Base-by-base conservation (phyloP, 192 early-diverging fungal genomes). In the Linnemannia exigua region DNA sequence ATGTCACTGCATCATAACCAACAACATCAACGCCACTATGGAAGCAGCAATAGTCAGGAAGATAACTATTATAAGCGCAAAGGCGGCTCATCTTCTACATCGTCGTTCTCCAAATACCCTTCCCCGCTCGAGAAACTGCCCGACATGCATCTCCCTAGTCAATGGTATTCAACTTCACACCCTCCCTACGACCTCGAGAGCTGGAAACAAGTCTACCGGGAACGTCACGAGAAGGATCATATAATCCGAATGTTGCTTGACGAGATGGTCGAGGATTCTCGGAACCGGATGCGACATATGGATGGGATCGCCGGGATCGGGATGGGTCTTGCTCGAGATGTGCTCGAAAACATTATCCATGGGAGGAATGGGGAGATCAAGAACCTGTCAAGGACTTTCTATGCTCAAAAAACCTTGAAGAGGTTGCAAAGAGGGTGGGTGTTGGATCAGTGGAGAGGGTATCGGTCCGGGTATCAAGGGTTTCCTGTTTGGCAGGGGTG, bases 401-500 rank as follows among this genome's bases (percentile, higher is more conserved):
- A 86, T 47, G 84, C 84, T 14, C 77, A 79, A 12, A 86, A 86
- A 36, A 77, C 75, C 9, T 33, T 86, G 25, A 75, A 72, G 25
- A 67, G 84, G 44, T 50, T 86, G 54, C 84, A 71, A 44, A 52
- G 84, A 33, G 84, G 84, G 0, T 86, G 84, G 84, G 79, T 86
- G n/a, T 44, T 86, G 37, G 84, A 86, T 28, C 84, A 86, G 69
- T 86, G 84, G 84, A 50, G 84, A 12, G 75, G 75, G 3, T 86
- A 79, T 52, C 52, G 84, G 19, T 31, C 36, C 14, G 76, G 70
- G 25, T 28, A 72, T 35, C 74, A 72, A 47, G 63, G 33, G 12
- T 82, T 87, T 22, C 86, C 86, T 5, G 74, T 87, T 61, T 87
- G 86, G 86, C 79, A 87, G 51, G 86, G 86, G 19, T 87, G 76